phyloP scores from a whole-genome alignment of 1,139 yeast genomes.

The Entelexis paramagnoliae region DNA sequence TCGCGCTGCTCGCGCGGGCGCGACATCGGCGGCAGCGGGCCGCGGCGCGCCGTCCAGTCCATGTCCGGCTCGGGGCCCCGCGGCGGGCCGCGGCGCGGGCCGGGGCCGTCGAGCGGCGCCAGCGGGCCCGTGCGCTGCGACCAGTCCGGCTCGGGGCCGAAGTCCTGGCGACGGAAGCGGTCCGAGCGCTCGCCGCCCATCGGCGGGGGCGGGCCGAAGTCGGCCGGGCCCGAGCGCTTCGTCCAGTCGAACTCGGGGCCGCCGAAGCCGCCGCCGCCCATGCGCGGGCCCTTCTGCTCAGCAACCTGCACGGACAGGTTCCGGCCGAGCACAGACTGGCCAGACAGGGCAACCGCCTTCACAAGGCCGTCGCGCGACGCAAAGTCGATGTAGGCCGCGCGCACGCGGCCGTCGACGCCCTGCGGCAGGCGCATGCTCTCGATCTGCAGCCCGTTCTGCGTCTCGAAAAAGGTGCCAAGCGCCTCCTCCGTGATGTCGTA shows the following conservation, averaged over 20 bases:
- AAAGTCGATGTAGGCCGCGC: constrained; percentile 79
- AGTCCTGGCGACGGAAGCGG: constrained; percentile 13
- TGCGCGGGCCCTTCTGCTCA: constrained; percentile 45
- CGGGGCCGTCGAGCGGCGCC: constrained; percentile 24
- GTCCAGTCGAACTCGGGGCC: constrained; percentile 22
- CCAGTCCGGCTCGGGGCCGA: constrained; percentile 23
- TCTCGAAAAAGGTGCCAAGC: constrained; percentile 49
- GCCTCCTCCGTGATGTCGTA: constrained; percentile 66
- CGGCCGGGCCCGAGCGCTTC: constrained; percentile 23
- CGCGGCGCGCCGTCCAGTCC: constrained; percentile 24
- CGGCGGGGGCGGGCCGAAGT: constrained; percentile 9
- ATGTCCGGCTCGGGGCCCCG: constrained; percentile 23
- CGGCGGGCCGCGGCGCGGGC: constrained; percentile 25
- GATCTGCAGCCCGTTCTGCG: constrained; percentile 45
- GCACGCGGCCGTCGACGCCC: constrained; percentile 46
- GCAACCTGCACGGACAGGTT: constrained; percentile 80
- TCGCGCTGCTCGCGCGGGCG: too few relatives aligned
- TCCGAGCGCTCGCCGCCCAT: constrained; percentile 14
- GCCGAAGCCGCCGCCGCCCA: constrained; percentile 17
- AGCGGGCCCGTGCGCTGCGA: constrained; percentile 23
- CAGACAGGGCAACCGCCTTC: constrained; percentile 56
- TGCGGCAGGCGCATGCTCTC: constrained; percentile 63
- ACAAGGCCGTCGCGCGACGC: constrained; percentile 55
- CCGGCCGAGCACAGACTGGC: constrained; percentile 60
- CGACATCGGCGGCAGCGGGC: constrained; percentile 10